These are phyloP conservation scores for Globisporangium camurandrum DNA, from an alignment of 352 stramenopile genomes.

Conservation along the genomic window DNA sequence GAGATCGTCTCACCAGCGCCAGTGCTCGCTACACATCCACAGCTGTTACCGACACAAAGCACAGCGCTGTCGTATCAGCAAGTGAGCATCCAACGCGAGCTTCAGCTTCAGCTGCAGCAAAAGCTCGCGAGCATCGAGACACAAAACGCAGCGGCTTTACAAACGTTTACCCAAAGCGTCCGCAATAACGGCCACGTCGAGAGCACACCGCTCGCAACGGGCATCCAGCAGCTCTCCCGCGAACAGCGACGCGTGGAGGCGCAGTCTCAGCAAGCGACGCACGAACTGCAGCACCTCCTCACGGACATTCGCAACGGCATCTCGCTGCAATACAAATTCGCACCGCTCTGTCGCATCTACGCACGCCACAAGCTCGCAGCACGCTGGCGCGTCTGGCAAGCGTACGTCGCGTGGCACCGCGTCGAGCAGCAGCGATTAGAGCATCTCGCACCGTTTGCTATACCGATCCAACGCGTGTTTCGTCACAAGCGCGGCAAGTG, in stretches of 20 bases:
- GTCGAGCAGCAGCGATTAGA: conserved; percentile 28
- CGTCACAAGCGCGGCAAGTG: conserved; percentile 32
- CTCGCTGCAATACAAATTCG: conserved; percentile 50
- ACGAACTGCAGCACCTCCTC: conserved; percentile 30
- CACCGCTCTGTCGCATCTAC: conserved; percentile 53
- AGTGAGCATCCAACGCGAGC: no score
- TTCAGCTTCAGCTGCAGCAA: conserved; percentile 1
- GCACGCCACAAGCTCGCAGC: conserved; percentile 27
- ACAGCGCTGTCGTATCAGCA: neutral
- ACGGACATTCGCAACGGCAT: conserved; percentile 31
- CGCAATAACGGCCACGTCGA: conserved; percentile 18
- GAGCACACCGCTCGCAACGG: conserved; percentile 10
- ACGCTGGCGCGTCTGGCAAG: conserved; percentile 26
- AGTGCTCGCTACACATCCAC: neutral
- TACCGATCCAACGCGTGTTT: conserved; percentile 58
- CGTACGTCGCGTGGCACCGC: conserved; percentile 37
- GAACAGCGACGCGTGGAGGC: conserved; percentile 20
- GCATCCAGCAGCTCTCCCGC: conserved; percentile 23
- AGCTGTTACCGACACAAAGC: no score
- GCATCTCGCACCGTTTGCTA: conserved; percentile 30
- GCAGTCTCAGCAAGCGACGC: conserved; percentile 19
- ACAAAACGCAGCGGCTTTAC: conserved; percentile 3
- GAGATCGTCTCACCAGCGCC: conserved; percentile 41
- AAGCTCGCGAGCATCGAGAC: neutral
- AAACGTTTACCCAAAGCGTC: conserved; percentile 1